Conservation (phyloP, 345 rosid genomes). For the Pistacia integerrima region DNA sequence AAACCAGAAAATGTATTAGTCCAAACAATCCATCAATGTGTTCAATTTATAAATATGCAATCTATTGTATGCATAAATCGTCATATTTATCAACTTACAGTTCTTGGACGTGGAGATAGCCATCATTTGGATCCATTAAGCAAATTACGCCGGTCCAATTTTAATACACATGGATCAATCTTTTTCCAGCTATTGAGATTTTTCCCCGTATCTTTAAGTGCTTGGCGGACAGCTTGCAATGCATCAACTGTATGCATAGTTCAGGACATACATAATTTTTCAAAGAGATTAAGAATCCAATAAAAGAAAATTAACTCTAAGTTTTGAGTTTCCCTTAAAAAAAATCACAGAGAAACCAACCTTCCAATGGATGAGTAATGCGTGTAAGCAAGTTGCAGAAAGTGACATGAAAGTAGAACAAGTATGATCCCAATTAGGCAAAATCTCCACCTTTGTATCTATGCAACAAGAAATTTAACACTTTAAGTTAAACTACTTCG, state of each 20-base stretch:
- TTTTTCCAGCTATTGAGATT: constrained; percentile 71
- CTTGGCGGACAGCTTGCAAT: constrained; percentile 3
- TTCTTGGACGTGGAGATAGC: constrained; percentile 76
- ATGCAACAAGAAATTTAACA: constrained; percentile 13
- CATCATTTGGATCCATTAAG: constrained; percentile 52
- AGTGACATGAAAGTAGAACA: constrained; percentile 29
- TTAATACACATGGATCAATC: constrained; percentile 58
- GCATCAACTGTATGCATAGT: constrained; percentile 7
- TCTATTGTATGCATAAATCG: background rate
- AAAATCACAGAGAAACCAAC: constrained; percentile 29
- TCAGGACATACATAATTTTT: too few relatives aligned
- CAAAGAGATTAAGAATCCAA: too few relatives aligned
- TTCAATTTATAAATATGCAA: too few relatives aligned
- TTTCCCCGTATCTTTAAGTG: constrained; percentile 4
- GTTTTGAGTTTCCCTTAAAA: too few relatives aligned
- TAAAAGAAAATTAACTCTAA: too few relatives aligned
- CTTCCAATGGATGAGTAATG: constrained; percentile 59
- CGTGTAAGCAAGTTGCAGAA: constrained; percentile 35
- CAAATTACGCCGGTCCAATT: constrained; percentile 94
- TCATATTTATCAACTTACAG: constrained; percentile 42
- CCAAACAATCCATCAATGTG: too few relatives aligned
- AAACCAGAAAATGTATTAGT: background rate
- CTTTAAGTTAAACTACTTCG: too few relatives aligned
- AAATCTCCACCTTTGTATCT: constrained; percentile 33
- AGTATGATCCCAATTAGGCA: constrained; percentile 21